Evolutionary conservation across 208 protist species (phyloP).

Genomic region (Leishmania turanica): DNA sequence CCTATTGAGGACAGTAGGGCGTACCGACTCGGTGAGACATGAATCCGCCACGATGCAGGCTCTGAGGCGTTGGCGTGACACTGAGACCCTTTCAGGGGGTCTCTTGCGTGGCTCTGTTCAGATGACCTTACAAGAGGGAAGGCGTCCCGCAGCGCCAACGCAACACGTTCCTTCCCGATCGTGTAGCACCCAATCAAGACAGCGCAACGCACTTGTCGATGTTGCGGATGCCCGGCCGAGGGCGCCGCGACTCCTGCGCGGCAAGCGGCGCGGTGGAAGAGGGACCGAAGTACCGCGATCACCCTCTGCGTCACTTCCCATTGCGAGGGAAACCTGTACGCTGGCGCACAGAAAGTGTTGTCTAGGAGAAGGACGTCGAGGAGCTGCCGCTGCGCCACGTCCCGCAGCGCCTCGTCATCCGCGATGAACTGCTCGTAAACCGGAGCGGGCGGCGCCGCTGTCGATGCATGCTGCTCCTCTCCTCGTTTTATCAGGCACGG

Average conservation of each 20-base stretch:
- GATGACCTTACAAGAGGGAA: slow-evolving; percentile 21
- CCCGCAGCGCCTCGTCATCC: slow-evolving; percentile 46
- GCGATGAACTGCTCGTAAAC: slow-evolving; percentile 65
- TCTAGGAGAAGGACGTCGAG: slow-evolving; percentile 91
- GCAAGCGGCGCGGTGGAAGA: slow-evolving; percentile 33
- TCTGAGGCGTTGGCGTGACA: background rate
- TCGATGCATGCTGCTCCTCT: background rate
- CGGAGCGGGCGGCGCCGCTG: slow-evolving; percentile 5
- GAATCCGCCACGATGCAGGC: slow-evolving; percentile 16
- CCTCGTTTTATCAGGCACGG: background rate
- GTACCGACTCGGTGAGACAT: slow-evolving; percentile 34
- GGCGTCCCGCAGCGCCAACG: slow-evolving; percentile 74
- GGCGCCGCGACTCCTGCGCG: slow-evolving; percentile 1
- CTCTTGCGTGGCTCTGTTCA: background rate
- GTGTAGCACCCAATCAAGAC: slow-evolving; percentile 91
- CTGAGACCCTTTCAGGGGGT: background rate
- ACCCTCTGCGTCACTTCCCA: slow-evolving; percentile 52
- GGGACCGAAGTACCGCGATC: slow-evolving; percentile 42
- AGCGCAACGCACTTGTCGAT: slow-evolving; percentile 38
- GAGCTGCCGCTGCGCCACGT: slow-evolving; percentile 30
- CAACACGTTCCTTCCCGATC: slow-evolving; percentile 92
- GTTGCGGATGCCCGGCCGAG: background rate
- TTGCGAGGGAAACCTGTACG: slow-evolving; percentile 83
- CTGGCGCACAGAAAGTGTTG: slow-evolving; percentile 92
- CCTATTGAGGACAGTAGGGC: slow-evolving; percentile 28